Conservation (phyloP, 2,329 filamentous ascomycete genomes). For the Penicillium sp. region DNA sequence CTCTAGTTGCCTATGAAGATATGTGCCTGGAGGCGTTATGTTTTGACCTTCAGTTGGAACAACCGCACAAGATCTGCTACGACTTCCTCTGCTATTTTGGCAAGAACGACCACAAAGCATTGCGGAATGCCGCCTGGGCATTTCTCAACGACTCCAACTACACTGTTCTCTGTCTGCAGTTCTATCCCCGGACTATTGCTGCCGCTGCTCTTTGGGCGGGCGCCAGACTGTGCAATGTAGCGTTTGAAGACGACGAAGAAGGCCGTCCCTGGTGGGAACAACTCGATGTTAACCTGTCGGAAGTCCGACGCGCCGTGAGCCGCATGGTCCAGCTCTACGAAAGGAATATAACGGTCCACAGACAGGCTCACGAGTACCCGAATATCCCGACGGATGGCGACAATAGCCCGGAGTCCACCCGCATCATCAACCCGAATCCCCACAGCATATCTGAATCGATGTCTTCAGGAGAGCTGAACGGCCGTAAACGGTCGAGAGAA, state of each 20-base stretch:
- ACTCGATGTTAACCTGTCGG: conserved; percentile 65
- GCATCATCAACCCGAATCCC: conserved; percentile 29
- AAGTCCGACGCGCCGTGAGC: conserved; percentile 69
- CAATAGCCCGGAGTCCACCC: conserved; percentile 35
- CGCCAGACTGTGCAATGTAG: conserved; percentile 67
- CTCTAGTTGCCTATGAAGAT: conserved; percentile 88
- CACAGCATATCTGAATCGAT: conserved; percentile 23
- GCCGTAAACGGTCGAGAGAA: conserved; percentile 39
- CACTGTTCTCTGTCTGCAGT: conserved; percentile 78
- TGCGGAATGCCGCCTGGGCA: conserved; percentile 86
- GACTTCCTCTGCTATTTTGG: conserved; percentile 71
- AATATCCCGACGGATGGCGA: conserved; percentile 30
- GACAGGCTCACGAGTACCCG: conserved; percentile 42
- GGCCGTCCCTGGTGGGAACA: conserved; percentile 85
- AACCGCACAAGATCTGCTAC: conserved; percentile 80
- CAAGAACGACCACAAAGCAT: conserved; percentile 71
- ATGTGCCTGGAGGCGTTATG: conserved; percentile 86
- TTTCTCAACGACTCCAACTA: conserved; percentile 89
- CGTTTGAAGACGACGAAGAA: conserved; percentile 68
- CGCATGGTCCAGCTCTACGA: conserved; percentile 62
- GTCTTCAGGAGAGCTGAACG: conserved; percentile 20
- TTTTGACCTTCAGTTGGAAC: conserved; percentile 87
- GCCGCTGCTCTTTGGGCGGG: conserved; percentile 84
- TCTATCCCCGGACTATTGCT: conserved; percentile 75
- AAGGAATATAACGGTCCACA: conserved; percentile 36